A percentile compares a stretch with the other conserved stretches of the same genome.
These are phyloP conservation scores for Neoboletus magnificus DNA, from an alignment of 768 basidiomycete genomes.

Conservation along the genomic window DNA sequence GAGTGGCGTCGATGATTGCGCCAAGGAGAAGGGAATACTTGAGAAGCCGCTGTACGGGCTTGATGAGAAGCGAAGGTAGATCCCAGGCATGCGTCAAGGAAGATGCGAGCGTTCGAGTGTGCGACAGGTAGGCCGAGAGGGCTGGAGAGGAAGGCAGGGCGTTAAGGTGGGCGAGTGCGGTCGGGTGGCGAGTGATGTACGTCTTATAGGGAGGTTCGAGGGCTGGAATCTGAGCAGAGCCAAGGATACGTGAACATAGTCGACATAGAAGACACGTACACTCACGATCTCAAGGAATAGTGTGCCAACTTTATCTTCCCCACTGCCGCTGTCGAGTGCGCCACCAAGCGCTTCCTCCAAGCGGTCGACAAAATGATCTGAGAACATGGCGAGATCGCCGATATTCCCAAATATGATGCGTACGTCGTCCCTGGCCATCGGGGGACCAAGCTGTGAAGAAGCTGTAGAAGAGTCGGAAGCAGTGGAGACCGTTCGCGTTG, in stretches of 20 bases:
- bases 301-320: constrained; percentile 67
- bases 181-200: constrained; percentile 79
- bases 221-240: constrained; percentile 52
- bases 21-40: constrained; percentile 88
- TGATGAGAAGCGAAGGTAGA: constrained; percentile 89
- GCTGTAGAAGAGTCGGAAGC: constrained; percentile 51
- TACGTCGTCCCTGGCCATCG: constrained; percentile 70
- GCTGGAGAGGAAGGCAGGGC: constrained; percentile 41
- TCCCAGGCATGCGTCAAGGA: constrained; percentile 88
- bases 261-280: constrained; percentile 15
- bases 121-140: constrained; percentile 60
- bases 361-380: constrained; percentile 61
- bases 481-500: constrained; percentile 39
- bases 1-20: constrained; percentile 73
- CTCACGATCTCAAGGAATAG: constrained; percentile 69
- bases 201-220: constrained; percentile 71
- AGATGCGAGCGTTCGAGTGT: constrained; percentile 63
- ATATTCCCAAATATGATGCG: constrained; percentile 77
- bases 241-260: neutral
- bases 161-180: constrained; percentile 66
- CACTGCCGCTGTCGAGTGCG: constrained; percentile 57
- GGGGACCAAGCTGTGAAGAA: constrained; percentile 47
- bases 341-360: constrained; percentile 66
- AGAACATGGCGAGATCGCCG: constrained; percentile 66
- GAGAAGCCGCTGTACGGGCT: constrained; percentile 93